Conservation (phyloP, 2,329 filamentous ascomycete species). For the Colletotrichum echinochloae region DNA sequence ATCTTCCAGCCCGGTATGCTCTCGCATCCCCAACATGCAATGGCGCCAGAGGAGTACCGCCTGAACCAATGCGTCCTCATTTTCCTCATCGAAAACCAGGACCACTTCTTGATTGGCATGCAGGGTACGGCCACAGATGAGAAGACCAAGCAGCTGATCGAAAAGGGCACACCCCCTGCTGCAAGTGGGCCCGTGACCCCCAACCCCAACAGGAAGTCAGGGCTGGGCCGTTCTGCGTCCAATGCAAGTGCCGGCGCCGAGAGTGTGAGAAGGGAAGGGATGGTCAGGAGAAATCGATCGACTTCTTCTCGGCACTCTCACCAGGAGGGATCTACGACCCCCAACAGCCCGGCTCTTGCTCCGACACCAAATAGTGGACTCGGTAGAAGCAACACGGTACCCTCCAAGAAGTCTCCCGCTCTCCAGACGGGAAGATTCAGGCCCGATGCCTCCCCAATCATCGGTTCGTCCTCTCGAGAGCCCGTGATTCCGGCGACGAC, state of each 20-base stretch:
- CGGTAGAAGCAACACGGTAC: slow-evolving; percentile 86
- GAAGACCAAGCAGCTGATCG: slow-evolving; percentile 72
- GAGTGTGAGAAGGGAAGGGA: slow-evolving; percentile 83
- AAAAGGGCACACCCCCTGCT: slow-evolving; percentile 73
- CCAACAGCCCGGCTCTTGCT: slow-evolving; percentile 70
- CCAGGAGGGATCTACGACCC: slow-evolving; percentile 78
- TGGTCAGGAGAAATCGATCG: slow-evolving; percentile 87
- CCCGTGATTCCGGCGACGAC: slow-evolving; percentile 48
- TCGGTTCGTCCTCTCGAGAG: slow-evolving; percentile 52
- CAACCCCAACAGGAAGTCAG: slow-evolving; percentile 64
- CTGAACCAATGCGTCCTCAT: slow-evolving; percentile 97
- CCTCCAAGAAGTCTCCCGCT: slow-evolving; percentile 87
- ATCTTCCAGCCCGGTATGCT: slow-evolving; percentile 98
- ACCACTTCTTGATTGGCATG: slow-evolving; percentile 98
- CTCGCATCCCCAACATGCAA: slow-evolving; percentile 93
- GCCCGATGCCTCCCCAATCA: slow-evolving; percentile 44
- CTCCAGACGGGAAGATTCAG: slow-evolving; percentile 75
- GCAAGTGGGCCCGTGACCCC: slow-evolving; percentile 62
- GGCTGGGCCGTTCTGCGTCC: slow-evolving; percentile 81
- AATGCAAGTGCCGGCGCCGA: slow-evolving; percentile 91
- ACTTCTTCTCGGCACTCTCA: slow-evolving; percentile 90
- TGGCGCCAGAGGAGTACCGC: slow-evolving; percentile 94
- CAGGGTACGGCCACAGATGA: slow-evolving; percentile 98
- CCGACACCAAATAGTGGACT: slow-evolving; percentile 68
- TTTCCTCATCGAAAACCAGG: slow-evolving; percentile 97